A percentile compares a stretch with the other conserved stretches of the same genome.
phyloP scores from a whole-genome alignment of 768 basidiomycete genomes.

The Multifurca ochricompacta region DNA sequence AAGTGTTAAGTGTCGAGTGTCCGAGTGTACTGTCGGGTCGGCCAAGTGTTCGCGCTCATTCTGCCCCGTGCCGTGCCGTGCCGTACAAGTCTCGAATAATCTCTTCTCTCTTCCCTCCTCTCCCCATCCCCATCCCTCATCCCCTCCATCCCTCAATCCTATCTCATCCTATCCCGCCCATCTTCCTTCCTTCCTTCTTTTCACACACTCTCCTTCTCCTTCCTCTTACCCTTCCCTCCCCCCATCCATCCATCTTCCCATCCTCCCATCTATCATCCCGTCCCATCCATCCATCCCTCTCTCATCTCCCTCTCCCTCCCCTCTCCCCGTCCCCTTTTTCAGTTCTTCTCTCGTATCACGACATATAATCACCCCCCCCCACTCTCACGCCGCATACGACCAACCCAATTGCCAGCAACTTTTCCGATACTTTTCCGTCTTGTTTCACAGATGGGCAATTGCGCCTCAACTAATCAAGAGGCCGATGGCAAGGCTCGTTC shows the following conservation, averaged over 20 bases:
- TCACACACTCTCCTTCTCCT: neutral
- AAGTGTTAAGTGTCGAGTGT: too few species aligned
- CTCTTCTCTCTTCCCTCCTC: neutral
- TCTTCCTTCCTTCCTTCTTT: neutral
- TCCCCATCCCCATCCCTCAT: neutral
- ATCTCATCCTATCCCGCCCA: conserved; percentile 1
- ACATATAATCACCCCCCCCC: neutral
- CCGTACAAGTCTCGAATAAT: too few species aligned
- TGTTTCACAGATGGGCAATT: conserved; percentile 52
- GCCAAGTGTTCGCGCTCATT: too few species aligned
- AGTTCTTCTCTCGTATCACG: neutral
- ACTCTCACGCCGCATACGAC: neutral
- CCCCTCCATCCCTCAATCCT: too few species aligned
- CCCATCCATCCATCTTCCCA: neutral
- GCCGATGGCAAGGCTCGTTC: conserved; percentile 53
- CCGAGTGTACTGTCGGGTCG: too few species aligned
- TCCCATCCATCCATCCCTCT: neutral
- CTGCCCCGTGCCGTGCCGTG: too few species aligned
- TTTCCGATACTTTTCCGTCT: neutral
- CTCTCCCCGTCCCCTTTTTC: neutral
- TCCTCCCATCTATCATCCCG: too few species aligned
- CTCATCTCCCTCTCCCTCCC: neutral
- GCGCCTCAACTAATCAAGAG: conserved; percentile 49
- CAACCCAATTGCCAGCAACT: neutral
- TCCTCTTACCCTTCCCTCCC: neutral